phyloP scores from a whole-genome alignment of 1,139 yeast species.

The Zygosaccharomyces pseudobailii region DNA sequence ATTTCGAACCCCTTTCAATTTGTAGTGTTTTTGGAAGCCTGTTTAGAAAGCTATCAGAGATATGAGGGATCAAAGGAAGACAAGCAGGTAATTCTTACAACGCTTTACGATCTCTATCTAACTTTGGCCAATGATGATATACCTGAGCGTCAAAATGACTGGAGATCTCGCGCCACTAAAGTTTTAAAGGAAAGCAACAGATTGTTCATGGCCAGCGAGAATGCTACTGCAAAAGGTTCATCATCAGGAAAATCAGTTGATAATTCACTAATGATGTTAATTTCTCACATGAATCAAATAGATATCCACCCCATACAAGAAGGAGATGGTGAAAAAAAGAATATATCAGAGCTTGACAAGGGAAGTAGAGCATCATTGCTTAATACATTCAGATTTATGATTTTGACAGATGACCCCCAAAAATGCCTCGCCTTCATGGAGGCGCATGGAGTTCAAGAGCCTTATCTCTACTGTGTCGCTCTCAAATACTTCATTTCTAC shows the following conservation, averaged over 20 bases:
- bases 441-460: constrained; percentile 57
- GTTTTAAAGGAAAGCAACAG: constrained; percentile 44
- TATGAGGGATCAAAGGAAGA: constrained; percentile 70
- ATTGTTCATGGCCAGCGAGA: constrained; percentile 10
- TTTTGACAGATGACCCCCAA: constrained; percentile 52
- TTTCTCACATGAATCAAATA: constrained; percentile 62
- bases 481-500: constrained; percentile 61
- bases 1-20: constrained; percentile 81
- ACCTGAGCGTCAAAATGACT: constrained; percentile 38
- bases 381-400: constrained; percentile 61
- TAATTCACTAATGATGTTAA: constrained; percentile 53
- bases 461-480: constrained; percentile 63
- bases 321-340: constrained; percentile 39
- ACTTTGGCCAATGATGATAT: constrained; percentile 47
- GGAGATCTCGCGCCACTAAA: constrained; percentile 62
- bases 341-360: constrained; percentile 8
- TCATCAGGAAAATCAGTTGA: constrained; percentile 39
- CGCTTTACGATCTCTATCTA: constrained; percentile 78
- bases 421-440: constrained; percentile 55
- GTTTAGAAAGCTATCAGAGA: constrained; percentile 71
- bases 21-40: constrained; percentile 91
- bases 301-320: constrained; percentile 33
- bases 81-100: constrained; percentile 64
- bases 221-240: constrained; percentile 3
- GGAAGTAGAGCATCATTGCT: constrained; percentile 39